These are phyloP conservation scores for Angomonas ambiguus DNA, from an alignment of 208 protist species.

Conservation along the genomic window DNA sequence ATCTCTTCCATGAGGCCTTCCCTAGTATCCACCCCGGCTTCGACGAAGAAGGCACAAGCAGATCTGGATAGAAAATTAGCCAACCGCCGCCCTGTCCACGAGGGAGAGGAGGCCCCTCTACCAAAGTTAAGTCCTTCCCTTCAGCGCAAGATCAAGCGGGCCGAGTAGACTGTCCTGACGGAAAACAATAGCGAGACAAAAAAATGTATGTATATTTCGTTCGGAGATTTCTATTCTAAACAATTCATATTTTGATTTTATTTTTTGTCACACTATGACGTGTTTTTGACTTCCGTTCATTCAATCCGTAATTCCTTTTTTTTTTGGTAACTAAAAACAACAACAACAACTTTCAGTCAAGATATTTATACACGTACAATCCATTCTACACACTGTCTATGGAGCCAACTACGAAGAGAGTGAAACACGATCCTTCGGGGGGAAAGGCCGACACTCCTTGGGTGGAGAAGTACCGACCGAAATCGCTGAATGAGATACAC, in stretches of 20 bases:
- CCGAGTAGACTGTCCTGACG: not conserved
- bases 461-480: conserved; percentile 94
- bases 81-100: not conserved
- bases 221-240: no score
- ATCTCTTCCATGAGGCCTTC: conserved; percentile 40
- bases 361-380: no score
- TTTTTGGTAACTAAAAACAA: no score
- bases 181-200: not conserved
- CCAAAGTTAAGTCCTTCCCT: not conserved
- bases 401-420: conserved; percentile 21
- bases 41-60: not conserved
- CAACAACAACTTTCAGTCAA: no score
- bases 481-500: conserved; percentile 91
- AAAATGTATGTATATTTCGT: no score
- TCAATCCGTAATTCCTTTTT: no score
- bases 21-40: conserved; percentile 15
- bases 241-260: no score
- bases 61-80: not conserved
- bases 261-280: no score
- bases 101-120: not conserved
- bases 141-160: not conserved
- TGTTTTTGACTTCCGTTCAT: not conserved
- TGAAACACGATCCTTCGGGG: conserved; percentile 17
- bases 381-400: conserved; percentile 19
- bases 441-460: conserved; percentile 41